Percentiles rank a stretch among this genome's conserved stretches.
Evolutionary conservation across 1,284 basidiomycete species (phyloP).

Genomic region (Phlebopus sp.): DNA sequence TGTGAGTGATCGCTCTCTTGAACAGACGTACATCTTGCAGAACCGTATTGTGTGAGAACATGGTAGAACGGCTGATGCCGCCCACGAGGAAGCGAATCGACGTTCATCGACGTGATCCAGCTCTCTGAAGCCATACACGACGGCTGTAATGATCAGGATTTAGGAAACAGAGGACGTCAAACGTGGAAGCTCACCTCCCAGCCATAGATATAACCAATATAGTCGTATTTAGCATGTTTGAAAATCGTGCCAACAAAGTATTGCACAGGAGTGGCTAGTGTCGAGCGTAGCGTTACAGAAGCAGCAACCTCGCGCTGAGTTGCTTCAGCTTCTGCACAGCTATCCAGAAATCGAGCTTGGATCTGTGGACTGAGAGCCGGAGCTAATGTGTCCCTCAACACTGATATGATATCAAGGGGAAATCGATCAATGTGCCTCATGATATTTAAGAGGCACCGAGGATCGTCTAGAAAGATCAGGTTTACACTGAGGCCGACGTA

Average conservation of each 20-base stretch:
- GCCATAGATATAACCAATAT: conserved; percentile 47
- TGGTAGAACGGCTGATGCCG: conserved; percentile 54
- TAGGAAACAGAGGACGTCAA: not conserved
- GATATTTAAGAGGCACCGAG: conserved; percentile 27
- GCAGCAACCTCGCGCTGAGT: conserved; percentile 32
- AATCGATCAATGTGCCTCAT: conserved; percentile 31
- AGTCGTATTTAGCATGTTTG: conserved; percentile 40
- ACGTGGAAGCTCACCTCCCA: conserved; percentile 49
- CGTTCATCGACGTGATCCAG: conserved; percentile 47
- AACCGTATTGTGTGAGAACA: conserved; percentile 38
- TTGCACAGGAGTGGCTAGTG: conserved; percentile 26
- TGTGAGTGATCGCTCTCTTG: not conserved
- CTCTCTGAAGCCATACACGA: conserved; percentile 41
- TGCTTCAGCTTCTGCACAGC: conserved; percentile 29
- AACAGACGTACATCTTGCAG: conserved; percentile 40
- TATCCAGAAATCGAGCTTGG: conserved; percentile 19
- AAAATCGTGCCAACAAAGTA: conserved; percentile 56
- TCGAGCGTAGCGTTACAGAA: conserved; percentile 28
- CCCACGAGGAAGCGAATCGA: conserved; percentile 40
- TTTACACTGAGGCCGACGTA: conserved; percentile 32
- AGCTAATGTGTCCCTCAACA: conserved; percentile 28
- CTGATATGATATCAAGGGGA: conserved; percentile 28
- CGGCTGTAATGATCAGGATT: conserved; percentile 31
- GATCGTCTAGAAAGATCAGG: conserved; percentile 30
- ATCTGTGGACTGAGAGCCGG: conserved; percentile 22